phyloP scores from a whole-genome alignment of 371 early-diverging fungal genomes.

The Rhizomucor pusillus region DNA sequence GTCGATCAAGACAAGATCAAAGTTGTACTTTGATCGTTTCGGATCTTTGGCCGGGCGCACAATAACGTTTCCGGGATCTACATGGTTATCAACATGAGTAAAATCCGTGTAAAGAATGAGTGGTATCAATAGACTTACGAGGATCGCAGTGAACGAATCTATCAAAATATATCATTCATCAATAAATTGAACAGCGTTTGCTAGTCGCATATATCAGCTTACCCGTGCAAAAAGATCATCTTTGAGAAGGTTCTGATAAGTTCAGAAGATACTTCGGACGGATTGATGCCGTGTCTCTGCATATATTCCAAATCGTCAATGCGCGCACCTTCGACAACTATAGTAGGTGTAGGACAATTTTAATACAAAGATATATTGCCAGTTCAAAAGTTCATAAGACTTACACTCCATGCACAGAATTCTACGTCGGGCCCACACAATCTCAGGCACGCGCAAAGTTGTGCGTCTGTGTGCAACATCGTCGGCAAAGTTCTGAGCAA shows the following conservation, averaged over 20 bases:
- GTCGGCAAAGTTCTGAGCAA: constrained; percentile 57
- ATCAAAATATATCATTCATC: constrained; percentile 1
- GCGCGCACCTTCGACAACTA: constrained; percentile 68
- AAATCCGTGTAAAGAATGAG: no score
- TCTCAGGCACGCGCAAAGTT: constrained; percentile 62
- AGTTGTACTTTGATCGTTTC: constrained; percentile 62
- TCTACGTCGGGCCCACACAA: constrained; percentile 65
- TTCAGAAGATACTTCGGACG: constrained; percentile 70
- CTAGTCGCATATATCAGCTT: constrained; percentile 3
- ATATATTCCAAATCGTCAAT: constrained; percentile 80
- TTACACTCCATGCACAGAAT: constrained; percentile 81
- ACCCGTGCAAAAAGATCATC: constrained; percentile 91
- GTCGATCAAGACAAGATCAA: constrained; percentile 87
- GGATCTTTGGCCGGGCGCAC: constrained; percentile 60
- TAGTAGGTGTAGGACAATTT: background rate
- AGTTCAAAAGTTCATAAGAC: constrained; percentile 2
- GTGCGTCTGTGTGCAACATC: constrained; percentile 24
- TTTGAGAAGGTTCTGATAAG: constrained; percentile 78
- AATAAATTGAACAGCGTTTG: background rate
- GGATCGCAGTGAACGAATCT: constrained; percentile 82
- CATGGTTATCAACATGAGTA: no score
- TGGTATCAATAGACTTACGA: constrained; percentile 28
- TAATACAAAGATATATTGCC: background rate
- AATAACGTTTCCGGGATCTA: constrained; percentile 71
- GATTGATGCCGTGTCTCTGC: constrained; percentile 64